A percentile compares a stretch with the other conserved stretches of the same genome.
These are phyloP conservation scores for Ascochyta rabiei DNA, from an alignment of 2,329 filamentous ascomycete species.

Conservation along the genomic window DNA sequence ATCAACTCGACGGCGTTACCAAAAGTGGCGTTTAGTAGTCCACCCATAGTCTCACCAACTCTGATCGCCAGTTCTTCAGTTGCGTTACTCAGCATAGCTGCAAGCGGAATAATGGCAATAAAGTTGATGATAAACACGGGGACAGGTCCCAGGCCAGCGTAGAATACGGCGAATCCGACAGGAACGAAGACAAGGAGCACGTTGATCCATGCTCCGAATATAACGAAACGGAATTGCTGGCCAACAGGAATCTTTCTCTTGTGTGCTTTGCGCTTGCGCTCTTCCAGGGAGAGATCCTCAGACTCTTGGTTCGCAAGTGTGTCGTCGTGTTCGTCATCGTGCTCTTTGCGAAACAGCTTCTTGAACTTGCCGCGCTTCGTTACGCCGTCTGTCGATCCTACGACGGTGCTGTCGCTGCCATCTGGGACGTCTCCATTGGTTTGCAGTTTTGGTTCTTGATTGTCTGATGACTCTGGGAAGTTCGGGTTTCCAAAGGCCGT, in stretches of 20 bases:
- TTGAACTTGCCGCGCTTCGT: conserved; percentile 41
- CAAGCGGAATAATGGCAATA: conserved; percentile 87
- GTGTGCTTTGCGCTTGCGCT: conserved; percentile 38
- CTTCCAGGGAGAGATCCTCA: conserved; percentile 37
- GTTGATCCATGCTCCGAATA: conserved; percentile 88
- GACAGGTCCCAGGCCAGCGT: conserved; percentile 52
- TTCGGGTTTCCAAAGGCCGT: conserved; percentile 19
- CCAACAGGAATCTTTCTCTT: conserved; percentile 46
- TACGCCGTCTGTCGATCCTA: conserved; percentile 21
- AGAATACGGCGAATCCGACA: conserved; percentile 75
- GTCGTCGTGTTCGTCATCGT: conserved; percentile 23
- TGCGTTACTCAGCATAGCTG: conserved; percentile 82
- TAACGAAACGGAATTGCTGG: conserved; percentile 70
- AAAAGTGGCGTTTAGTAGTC: conserved; percentile 88
- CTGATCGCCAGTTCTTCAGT: conserved; percentile 88
- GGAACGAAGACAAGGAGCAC: conserved; percentile 79
- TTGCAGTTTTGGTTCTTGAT: conserved; percentile 14
- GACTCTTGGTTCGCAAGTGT: conserved; percentile 27
- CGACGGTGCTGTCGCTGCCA: conserved; percentile 33
- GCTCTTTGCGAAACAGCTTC: conserved; percentile 37
- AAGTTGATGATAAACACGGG: conserved; percentile 86
- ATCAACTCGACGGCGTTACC: conserved; percentile 91
- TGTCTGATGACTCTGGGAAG: conserved; percentile 12
- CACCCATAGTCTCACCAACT: conserved; percentile 81
- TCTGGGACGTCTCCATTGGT: conserved; percentile 24